A percentile compares a stretch with the other conserved stretches of the same genome.
Evolutionary conservation across 306 rosid genomes (phyloP).

Genomic region (Bauhinia variegata): DNA sequence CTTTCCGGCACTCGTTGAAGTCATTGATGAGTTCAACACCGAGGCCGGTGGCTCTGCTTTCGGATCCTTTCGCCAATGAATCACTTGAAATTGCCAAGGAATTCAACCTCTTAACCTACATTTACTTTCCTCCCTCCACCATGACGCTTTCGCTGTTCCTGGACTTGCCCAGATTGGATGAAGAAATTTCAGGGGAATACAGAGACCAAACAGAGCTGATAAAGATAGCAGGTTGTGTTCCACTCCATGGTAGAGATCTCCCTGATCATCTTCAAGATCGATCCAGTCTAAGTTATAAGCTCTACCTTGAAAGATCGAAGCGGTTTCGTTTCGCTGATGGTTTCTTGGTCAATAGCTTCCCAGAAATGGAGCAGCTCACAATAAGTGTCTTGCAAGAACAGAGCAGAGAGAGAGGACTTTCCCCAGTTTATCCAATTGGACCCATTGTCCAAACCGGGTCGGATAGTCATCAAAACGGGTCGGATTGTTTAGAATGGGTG

Average conservation of each 20-base stretch:
- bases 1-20: not conserved
- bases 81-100: not conserved
- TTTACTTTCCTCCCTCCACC: slow-evolving; percentile 1
- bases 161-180: slow-evolving; percentile 2
- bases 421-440: not conserved
- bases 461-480: too few relatives aligned
- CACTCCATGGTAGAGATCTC: not conserved
- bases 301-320: not conserved
- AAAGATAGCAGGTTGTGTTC: slow-evolving; percentile 36
- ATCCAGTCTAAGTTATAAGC: not conserved
- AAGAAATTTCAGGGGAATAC: slow-evolving; percentile 27
- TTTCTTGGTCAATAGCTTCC: slow-evolving; percentile 32
- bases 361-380: slow-evolving; percentile 42
- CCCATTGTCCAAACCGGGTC: too few relatives aligned
- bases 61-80: not conserved
- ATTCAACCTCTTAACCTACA: not conserved
- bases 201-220: slow-evolving; percentile 27
- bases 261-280: not conserved
- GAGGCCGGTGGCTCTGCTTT: not conserved
- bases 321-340: slow-evolving; percentile 22
- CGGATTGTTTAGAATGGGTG: too few relatives aligned
- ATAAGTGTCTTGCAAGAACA: too few relatives aligned
- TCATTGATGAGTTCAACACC: not conserved
- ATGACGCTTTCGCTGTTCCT: not conserved
- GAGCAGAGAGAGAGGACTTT: not conserved